Evolutionary conservation across 2,329 filamentous ascomycete genomes (phyloP).

Genomic region (Penicillium sclerotigenum): DNA sequence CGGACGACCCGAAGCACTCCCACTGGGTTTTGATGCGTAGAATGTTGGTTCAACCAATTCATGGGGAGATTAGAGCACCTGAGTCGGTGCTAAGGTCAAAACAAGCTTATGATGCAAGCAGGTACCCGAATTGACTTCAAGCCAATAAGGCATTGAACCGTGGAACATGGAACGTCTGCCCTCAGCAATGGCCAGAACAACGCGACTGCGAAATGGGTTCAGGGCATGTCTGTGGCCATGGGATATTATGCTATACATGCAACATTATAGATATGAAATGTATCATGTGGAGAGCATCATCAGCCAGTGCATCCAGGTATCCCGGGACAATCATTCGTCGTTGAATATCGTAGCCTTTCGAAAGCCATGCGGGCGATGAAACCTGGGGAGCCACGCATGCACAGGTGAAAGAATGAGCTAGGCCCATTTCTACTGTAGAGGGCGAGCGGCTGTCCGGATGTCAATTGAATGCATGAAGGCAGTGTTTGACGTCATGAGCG

Average conservation of each 20-base stretch:
- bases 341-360: not conserved
- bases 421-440: not conserved
- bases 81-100: not conserved
- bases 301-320: not conserved
- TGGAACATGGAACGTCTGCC: constrained; percentile 10
- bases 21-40: constrained; percentile 24
- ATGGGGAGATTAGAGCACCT: constrained; percentile 4
- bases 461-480: not conserved
- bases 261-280: not conserved
- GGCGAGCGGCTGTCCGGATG: not conserved
- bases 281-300: not conserved
- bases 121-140: not conserved
- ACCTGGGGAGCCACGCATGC: too few relatives aligned
- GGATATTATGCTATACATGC: not conserved
- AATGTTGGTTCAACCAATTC: constrained; percentile 15
- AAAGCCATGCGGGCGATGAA: too few relatives aligned
- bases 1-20: constrained; percentile 11
- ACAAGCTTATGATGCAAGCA: not conserved
- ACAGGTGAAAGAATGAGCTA: not conserved
- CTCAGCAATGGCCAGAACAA: constrained; percentile 6
- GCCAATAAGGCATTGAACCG: constrained; percentile 7
- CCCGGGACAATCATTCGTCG: not conserved
- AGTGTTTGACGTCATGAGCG: constrained; percentile 1
- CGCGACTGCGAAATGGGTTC: not conserved
- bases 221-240: not conserved